These are phyloP conservation scores for Chenopodium quinoa DNA, from an alignment of 148 eudicot genomes.

Conservation along the genomic window DNA sequence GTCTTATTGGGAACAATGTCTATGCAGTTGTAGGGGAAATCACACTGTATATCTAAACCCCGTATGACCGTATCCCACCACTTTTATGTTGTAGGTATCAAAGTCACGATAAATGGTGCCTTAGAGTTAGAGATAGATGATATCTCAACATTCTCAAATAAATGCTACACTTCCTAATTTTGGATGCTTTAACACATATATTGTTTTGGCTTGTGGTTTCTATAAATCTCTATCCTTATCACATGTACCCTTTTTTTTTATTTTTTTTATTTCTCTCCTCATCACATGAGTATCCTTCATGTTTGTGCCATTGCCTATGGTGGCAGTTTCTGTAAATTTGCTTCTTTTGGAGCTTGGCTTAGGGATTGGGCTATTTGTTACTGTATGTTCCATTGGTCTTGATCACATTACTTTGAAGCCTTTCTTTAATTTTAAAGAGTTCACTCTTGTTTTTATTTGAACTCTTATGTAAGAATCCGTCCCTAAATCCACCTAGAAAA, in stretches of 20 bases:
- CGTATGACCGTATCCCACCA: background rate
- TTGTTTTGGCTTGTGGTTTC: background rate
- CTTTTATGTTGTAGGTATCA: background rate
- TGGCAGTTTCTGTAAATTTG: background rate
- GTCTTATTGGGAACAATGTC: background rate
- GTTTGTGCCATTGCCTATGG: background rate
- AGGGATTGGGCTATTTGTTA: background rate
- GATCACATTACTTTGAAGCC: background rate
- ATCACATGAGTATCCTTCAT: background rate
- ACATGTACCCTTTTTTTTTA: background rate
- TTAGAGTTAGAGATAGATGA: background rate
- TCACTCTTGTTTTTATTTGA: background rate
- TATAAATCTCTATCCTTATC: background rate
- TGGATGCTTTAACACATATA: background rate
- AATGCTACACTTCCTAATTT: background rate
- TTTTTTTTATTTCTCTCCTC: background rate
- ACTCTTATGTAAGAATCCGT: background rate
- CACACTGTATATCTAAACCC: background rate
- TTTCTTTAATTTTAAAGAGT: background rate
- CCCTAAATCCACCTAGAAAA: background rate
- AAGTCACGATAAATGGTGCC: background rate
- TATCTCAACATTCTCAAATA: background rate
- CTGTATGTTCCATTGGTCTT: background rate
- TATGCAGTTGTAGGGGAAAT: background rate
- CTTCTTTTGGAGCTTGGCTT: background rate